Percentiles rank a stretch among this genome's conserved stretches.
Conservation (phyloP, 2,329 filamentous ascomycete genomes). For the Corinectria fuckeliana region DNA sequence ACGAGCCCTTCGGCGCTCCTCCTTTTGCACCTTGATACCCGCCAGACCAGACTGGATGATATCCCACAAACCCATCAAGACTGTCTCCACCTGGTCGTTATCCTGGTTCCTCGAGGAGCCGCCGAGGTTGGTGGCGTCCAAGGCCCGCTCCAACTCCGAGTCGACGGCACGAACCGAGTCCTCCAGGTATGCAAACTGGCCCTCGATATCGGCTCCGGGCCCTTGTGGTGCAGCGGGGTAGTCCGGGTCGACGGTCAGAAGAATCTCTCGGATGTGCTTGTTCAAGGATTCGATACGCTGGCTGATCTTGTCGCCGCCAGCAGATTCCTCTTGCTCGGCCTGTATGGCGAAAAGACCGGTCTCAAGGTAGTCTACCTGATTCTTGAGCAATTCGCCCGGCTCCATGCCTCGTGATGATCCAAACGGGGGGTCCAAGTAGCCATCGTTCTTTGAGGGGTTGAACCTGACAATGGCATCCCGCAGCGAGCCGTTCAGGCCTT, state of each 20-base stretch:
- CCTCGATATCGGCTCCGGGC: slow-evolving; percentile 63
- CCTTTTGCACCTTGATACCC: slow-evolving; percentile 60
- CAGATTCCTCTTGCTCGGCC: slow-evolving; percentile 58
- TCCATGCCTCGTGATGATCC: slow-evolving; percentile 41
- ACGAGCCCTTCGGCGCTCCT: slow-evolving; percentile 59
- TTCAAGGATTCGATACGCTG: slow-evolving; percentile 68
- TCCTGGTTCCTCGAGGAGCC: slow-evolving; percentile 35
- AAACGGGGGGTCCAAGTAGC: slow-evolving; percentile 53
- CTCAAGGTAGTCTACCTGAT: slow-evolving; percentile 75
- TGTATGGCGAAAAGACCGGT: slow-evolving; percentile 67
- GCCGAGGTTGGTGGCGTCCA: slow-evolving; percentile 38
- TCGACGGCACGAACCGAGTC: slow-evolving; percentile 61
- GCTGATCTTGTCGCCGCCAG: slow-evolving; percentile 48
- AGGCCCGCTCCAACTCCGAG: slow-evolving; percentile 48
- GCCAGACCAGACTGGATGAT: slow-evolving; percentile 59
- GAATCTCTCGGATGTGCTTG: slow-evolving; percentile 65
- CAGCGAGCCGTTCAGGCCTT: slow-evolving; percentile 70
- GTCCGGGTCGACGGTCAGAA: slow-evolving; percentile 55
- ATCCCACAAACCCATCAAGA: slow-evolving; percentile 63
- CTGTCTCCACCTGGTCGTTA: slow-evolving; percentile 61
- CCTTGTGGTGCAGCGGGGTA: slow-evolving; percentile 65
- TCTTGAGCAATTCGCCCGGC: slow-evolving; percentile 55
- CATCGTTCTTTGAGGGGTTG: slow-evolving; percentile 61
- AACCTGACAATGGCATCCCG: slow-evolving; percentile 70
- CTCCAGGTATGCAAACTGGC: slow-evolving; percentile 73